Conservation (phyloP, 2,329 filamentous ascomycete genomes). For the Trichophyton simii region DNA sequence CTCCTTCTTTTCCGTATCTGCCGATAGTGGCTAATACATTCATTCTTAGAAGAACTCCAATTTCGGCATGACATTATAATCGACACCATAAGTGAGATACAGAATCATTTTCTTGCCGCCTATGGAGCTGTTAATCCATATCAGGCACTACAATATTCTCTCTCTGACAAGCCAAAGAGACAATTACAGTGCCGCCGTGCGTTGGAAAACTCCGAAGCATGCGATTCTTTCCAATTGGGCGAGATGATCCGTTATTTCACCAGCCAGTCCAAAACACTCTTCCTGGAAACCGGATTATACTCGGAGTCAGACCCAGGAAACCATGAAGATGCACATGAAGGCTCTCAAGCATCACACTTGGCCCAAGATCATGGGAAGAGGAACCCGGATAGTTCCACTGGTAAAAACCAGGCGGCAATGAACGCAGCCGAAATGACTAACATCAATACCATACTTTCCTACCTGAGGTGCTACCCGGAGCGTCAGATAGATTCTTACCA, state of each 20-base stretch:
- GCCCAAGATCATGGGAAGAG: not conserved
- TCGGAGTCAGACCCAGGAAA: slow-evolving; percentile 20
- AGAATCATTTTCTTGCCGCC: slow-evolving; percentile 30
- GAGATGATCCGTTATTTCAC: slow-evolving; percentile 34
- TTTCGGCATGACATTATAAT: slow-evolving; percentile 30
- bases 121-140: slow-evolving; percentile 27
- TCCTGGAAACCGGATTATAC: slow-evolving; percentile 29
- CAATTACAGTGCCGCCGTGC: slow-evolving; percentile 29
- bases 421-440: slow-evolving; percentile 15
- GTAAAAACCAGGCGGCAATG: not conserved
- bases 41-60: slow-evolving; percentile 29
- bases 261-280: slow-evolving; percentile 29
- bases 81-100: slow-evolving; percentile 32
- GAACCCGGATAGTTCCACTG: no score
- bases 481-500: slow-evolving; percentile 34
- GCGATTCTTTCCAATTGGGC: slow-evolving; percentile 34
- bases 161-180: slow-evolving; percentile 11
- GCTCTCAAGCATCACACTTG: slow-evolving; percentile 9
- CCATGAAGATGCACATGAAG: slow-evolving; percentile 4
- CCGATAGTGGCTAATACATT: slow-evolving; percentile 2
- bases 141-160: slow-evolving; percentile 12
- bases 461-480: slow-evolving; percentile 30
- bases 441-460: slow-evolving; percentile 24
- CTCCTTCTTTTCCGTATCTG: not conserved
- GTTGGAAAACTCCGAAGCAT: slow-evolving; percentile 31